A percentile compares a stretch with the other conserved stretches of the same genome.
Conservation (phyloP, 2,329 filamentous ascomycete genomes). For the Sporothrix brunneoviolacea region DNA sequence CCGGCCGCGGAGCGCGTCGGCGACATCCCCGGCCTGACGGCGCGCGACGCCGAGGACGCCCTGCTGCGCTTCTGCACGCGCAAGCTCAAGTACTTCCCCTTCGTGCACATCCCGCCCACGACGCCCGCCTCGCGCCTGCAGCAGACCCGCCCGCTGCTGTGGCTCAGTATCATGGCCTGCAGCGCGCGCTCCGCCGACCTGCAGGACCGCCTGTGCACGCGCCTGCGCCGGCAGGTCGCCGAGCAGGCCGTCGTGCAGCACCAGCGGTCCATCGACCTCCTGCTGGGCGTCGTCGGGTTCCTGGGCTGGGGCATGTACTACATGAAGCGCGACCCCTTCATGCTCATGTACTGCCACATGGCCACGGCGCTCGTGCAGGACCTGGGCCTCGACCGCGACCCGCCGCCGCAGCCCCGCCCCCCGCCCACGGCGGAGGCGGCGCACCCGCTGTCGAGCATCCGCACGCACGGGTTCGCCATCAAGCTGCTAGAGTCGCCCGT, state of each 20-base stretch:
- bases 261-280: slow-evolving; percentile 42
- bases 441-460: slow-evolving; percentile 1
- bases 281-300: slow-evolving; percentile 40
- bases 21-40: background rate
- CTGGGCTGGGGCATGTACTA: slow-evolving; percentile 14
- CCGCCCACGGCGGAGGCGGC: background rate
- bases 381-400: slow-evolving; percentile 7
- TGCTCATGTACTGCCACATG: slow-evolving; percentile 15
- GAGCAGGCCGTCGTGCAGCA: slow-evolving; percentile 37
- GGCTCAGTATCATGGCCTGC: slow-evolving; percentile 41
- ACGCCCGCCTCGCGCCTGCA: slow-evolving; percentile 32
- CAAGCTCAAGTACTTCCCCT: slow-evolving; percentile 35
- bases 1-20: background rate
- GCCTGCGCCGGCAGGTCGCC: slow-evolving; percentile 5
- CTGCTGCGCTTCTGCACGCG: slow-evolving; percentile 6
- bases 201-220: slow-evolving; percentile 13
- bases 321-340: slow-evolving; percentile 5
- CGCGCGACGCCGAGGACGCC: slow-evolving; percentile 3
- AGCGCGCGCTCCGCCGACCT: slow-evolving; percentile 34
- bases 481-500: slow-evolving; percentile 7
- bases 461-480: slow-evolving; percentile 7
- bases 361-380: slow-evolving; percentile 10
- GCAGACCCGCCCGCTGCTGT: slow-evolving; percentile 39
- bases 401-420: background rate
- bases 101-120: slow-evolving; percentile 32